Conservation (phyloP, 108 stramenopile species). For the Thalassiosira profunda region DNA sequence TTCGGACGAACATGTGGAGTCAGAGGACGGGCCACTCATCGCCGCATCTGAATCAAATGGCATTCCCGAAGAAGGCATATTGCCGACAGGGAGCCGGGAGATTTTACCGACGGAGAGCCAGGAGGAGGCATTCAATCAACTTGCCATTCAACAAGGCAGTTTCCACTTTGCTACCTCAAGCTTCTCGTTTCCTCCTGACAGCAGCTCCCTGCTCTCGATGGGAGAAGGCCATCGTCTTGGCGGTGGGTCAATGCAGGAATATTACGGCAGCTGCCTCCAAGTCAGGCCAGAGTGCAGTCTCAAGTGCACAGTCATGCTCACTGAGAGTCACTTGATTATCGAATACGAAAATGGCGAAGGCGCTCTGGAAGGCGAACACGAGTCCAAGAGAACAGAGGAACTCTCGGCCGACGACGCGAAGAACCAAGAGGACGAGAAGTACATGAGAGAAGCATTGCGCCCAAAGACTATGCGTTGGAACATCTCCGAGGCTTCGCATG, state of each 20-base stretch:
- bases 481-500: conserved; percentile 88
- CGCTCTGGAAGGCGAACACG: conserved; percentile 79
- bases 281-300: conserved; percentile 83
- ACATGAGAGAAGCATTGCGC: conserved; percentile 62
- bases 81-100: conserved; percentile 23
- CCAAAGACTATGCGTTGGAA: conserved; percentile 94
- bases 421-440: conserved; percentile 54
- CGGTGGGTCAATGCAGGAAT: conserved; percentile 67
- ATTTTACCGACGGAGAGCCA: conserved; percentile 50
- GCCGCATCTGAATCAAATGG: neutral
- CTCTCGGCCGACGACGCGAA: conserved; percentile 34
- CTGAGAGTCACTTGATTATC: conserved; percentile 85
- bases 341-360: conserved; percentile 88
- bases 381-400: conserved; percentile 58
- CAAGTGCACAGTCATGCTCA: conserved; percentile 79
- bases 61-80: neutral
- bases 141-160: conserved; percentile 54
- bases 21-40: too few relatives aligned
- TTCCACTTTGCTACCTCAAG: conserved; percentile 79
- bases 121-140: conserved; percentile 57
- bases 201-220: conserved; percentile 39
- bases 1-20: neutral
- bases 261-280: conserved; percentile 83
- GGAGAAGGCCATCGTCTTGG: conserved; percentile 55
- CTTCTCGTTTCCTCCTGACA: conserved; percentile 56